A percentile compares a stretch with the other conserved stretches of the same genome.
phyloP scores from a whole-genome alignment of 768 basidiomycete genomes.

The Amanita phalloides region DNA sequence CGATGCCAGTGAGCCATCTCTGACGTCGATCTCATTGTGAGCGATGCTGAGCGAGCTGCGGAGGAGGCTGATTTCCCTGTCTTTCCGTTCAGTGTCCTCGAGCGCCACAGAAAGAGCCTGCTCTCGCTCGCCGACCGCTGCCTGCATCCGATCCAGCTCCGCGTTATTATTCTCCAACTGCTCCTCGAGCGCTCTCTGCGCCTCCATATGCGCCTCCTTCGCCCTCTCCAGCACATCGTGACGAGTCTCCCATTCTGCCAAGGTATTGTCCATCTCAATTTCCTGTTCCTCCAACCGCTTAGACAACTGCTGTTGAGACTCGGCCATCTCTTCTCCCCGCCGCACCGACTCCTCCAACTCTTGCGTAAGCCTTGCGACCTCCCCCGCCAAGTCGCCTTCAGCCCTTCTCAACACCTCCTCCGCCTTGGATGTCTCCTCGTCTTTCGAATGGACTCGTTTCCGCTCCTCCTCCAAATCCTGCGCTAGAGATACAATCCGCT shows the following conservation, averaged over 20 bases:
- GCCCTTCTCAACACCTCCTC: not conserved
- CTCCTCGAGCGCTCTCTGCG: not conserved
- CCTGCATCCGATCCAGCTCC: not conserved
- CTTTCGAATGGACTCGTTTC: not conserved
- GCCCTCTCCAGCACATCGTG: slow-evolving; percentile 1
- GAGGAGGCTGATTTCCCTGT: not conserved
- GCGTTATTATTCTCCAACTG: not conserved
- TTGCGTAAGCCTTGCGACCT: not conserved
- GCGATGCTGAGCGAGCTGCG: not conserved
- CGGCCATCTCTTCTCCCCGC: not conserved
- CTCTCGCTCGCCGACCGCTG: slow-evolving; percentile 2
- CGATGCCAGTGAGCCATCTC: not conserved
- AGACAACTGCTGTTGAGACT: not conserved
- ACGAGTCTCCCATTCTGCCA: not conserved
- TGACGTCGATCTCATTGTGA: slow-evolving; percentile 1
- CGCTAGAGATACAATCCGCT: slow-evolving; percentile 1
- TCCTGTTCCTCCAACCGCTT: slow-evolving; percentile 1
- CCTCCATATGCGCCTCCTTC: slow-evolving; percentile 1
- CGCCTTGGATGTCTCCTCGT: not conserved
- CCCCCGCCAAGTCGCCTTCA: not conserved
- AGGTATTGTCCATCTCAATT: not conserved
- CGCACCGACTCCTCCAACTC: slow-evolving; percentile 2
- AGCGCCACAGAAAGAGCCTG: slow-evolving; percentile 7
- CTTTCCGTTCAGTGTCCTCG: not conserved
- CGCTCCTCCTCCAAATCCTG: slow-evolving; percentile 2